These are phyloP conservation scores for Salvia sclarea DNA, from an alignment of 305 asterid genomes.

Conservation along the genomic window DNA sequence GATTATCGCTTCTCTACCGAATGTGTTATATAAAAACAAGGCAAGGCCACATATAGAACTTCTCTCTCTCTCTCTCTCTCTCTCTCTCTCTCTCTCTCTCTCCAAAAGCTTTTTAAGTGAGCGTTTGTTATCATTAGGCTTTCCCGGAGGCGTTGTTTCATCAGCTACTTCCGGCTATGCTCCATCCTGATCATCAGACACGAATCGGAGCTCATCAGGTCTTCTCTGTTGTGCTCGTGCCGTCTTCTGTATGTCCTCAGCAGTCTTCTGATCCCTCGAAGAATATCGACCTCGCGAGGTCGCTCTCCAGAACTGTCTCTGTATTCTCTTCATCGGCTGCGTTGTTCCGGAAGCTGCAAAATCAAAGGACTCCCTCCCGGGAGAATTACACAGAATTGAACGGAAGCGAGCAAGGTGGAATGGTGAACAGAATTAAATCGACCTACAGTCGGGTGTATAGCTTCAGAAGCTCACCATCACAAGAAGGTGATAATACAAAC, in stretches of 20 bases:
- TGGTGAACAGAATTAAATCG: conserved; percentile 70
- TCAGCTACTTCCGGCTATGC: conserved; percentile 95
- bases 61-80: conserved; percentile 17
- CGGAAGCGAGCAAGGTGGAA: conserved; percentile 52
- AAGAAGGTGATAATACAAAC: conserved; percentile 43
- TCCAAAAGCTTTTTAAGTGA: conserved; percentile 3
- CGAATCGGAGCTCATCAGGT: conserved; percentile 93
- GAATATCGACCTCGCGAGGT: conserved; percentile 59
- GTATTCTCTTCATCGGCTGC: conserved; percentile 98
- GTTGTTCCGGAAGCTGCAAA: conserved; percentile 77
- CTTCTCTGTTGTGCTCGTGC: conserved; percentile 95
- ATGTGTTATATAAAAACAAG: conserved; percentile 63
- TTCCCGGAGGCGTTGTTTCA: conserved; percentile 98
- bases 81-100: conserved; percentile 27
- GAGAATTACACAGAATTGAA: conserved; percentile 43
- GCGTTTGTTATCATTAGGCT: conserved; percentile 51
- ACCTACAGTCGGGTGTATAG: conserved; percentile 82
- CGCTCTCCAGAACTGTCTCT: conserved; percentile 93
- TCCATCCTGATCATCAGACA: conserved; percentile 91
- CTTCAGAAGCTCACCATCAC: conserved; percentile 51
- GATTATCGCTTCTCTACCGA: conserved; percentile 69
- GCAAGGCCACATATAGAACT: conserved; percentile 34
- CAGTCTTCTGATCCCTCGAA: conserved; percentile 42
- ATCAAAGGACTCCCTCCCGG: conserved; percentile 45
- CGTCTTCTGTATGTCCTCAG: conserved; percentile 82